Conservation (phyloP, 768 basidiomycete genomes). For the Galerina marginata region DNA sequence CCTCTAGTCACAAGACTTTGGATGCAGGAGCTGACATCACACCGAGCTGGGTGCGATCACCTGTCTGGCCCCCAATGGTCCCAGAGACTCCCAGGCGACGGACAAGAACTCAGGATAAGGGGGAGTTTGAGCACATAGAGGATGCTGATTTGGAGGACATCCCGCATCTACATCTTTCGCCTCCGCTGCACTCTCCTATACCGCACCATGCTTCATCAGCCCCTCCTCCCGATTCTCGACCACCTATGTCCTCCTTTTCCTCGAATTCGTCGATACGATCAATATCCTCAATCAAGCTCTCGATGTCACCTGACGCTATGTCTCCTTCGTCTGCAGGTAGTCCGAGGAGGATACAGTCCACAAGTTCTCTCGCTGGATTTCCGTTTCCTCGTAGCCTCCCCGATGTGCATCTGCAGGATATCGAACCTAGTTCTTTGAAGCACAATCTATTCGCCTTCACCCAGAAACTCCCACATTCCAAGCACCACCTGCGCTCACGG, state of each 20-base stretch:
- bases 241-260: conserved; percentile 12
- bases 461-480: neutral
- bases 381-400: neutral
- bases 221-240: conserved; percentile 17
- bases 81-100: conserved; percentile 10
- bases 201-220: conserved; percentile 11
- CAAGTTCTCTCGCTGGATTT: conserved; percentile 21
- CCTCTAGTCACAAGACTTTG: neutral
- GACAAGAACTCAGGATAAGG: conserved; percentile 16
- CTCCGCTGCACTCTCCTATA: conserved; percentile 8
- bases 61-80: conserved; percentile 28
- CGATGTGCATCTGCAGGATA: neutral
- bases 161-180: conserved; percentile 22
- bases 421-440: neutral
- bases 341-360: conserved; percentile 29
- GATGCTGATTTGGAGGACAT: conserved; percentile 23
- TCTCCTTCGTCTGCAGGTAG: conserved; percentile 7
- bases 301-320: neutral
- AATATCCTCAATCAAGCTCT: neutral
- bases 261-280: conserved; percentile 16
- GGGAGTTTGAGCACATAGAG: conserved; percentile 24
- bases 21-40: conserved; percentile 41
- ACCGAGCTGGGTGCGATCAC: conserved; percentile 59
- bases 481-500: conserved; percentile 6
- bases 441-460: conserved; percentile 4